Evolutionary conservation across 1,284 basidiomycete genomes (phyloP), one percentile per base, ranked within the genome.

Genomic region (Malassezia dermatis): DNA sequence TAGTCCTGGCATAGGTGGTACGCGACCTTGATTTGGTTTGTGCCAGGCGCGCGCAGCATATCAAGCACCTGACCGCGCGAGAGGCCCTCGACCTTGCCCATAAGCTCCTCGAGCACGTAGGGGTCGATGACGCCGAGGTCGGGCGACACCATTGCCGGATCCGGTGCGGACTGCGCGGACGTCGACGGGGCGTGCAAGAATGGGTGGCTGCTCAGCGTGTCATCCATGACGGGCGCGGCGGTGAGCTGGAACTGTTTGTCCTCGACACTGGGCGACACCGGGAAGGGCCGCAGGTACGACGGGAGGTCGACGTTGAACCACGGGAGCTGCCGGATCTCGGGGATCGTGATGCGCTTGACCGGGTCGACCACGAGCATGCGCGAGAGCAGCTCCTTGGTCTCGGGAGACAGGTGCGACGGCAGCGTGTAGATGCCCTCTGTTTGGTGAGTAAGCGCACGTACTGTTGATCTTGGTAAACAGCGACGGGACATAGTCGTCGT

Each of bases 11-110:
- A 80, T 2, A 96, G 80, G 81, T 93, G 84, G 75, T 96, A 98
- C 0, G 93, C 91, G 15, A 98, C 90, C 76, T 95, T 93, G 73
- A 96, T 85, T 56, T 89, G 86, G 71, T 95, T 94, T 39, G 93
- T 90, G 54, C 89, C 87, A 43, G 89, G 85, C 60, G 84, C 78
- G 63, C 84, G 80, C 56, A 96, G 76, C 65, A 84, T 85, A 55
- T 86, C 83, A 85, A 87, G 88, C 5, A 96, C 82, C 63, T 90
- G 86, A 2, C 87, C 84, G 72, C 83, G 82, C 53, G 82, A 82
- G 28, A 93, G 85, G 0, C 84, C 86, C 0, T 82, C 77, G 78
- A 96, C 85, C 64, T 84, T 81, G 43, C 78, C 73, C 6, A 85
- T 81, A 28, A 96, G 78, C 53, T 91, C 88, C 1, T 87, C 84